Evolutionary conservation across 2,329 filamentous ascomycete species (phyloP).

Genomic region (Fusarium longipes): DNA sequence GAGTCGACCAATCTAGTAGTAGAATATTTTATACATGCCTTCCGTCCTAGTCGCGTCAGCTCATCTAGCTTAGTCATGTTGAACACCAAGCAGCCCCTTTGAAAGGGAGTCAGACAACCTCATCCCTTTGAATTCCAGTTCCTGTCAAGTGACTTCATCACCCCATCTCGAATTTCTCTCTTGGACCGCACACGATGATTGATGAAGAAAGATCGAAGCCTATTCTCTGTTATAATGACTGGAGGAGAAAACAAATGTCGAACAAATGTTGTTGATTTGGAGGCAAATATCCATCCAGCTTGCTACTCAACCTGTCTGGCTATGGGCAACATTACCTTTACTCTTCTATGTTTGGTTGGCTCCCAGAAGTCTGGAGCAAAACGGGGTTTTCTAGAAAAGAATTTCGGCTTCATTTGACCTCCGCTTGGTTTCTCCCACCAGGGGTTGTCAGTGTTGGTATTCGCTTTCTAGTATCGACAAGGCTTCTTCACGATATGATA

Average conservation of each 20-base stretch:
- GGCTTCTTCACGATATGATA: slow-evolving; percentile 4
- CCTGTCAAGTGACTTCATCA: slow-evolving; percentile 29
- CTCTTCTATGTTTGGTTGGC: neutral
- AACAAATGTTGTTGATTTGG: neutral
- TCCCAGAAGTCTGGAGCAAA: slow-evolving; percentile 21
- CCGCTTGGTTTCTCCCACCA: neutral
- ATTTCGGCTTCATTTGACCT: neutral
- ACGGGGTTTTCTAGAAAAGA: neutral
- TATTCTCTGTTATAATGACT: neutral
- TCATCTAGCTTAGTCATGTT: slow-evolving; percentile 37
- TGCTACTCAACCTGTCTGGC: neutral
- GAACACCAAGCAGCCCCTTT: slow-evolving; percentile 25
- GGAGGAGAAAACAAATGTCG: neutral
- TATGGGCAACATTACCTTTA: neutral
- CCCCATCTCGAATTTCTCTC: slow-evolving; percentile 7
- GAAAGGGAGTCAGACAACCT: slow-evolving; percentile 39
- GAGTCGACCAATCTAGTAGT: neutral
- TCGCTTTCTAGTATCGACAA: neutral
- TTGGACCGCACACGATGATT: neutral
- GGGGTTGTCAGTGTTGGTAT: neutral
- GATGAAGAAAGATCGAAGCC: neutral
- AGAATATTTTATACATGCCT: slow-evolving; percentile 3
- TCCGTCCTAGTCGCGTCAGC: too few relatives aligned
- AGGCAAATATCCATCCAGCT: neutral
- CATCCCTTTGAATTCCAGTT: slow-evolving; percentile 45